Evolutionary conservation across 106 monocot genomes (phyloP).

Genomic region (Dioscorea alata): DNA sequence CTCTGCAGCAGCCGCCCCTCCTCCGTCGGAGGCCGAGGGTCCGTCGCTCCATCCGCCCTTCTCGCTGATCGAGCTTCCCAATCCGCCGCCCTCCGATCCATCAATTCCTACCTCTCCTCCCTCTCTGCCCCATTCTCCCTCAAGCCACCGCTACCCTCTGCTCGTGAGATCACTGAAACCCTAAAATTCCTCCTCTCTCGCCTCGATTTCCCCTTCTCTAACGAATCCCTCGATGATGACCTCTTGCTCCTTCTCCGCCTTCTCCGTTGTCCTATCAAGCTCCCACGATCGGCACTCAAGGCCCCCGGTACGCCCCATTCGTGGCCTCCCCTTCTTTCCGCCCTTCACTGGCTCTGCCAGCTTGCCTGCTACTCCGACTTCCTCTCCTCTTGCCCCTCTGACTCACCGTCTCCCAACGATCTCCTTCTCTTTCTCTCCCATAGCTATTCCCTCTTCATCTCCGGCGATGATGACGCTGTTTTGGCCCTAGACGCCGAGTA

Average conservation of each 20-base stretch:
- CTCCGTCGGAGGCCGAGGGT: constrained; percentile 34
- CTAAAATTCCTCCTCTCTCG: constrained; percentile 37
- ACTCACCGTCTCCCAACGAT: constrained; percentile 13
- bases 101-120: constrained; percentile 66
- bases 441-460: constrained; percentile 57
- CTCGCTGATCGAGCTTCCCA: constrained; percentile 33
- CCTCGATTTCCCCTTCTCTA: constrained; percentile 29
- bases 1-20: constrained; percentile 58
- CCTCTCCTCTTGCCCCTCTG: constrained; percentile 1
- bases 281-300: constrained; percentile 63
- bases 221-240: constrained; percentile 42
- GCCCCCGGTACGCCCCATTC: constrained; percentile 82
- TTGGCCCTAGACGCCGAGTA: constrained; percentile 53
- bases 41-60: constrained; percentile 14
- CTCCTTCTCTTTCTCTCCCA: constrained; percentile 28
- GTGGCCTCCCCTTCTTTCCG: constrained; percentile 67
- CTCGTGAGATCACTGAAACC: constrained; percentile 49
- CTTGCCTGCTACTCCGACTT: constrained; percentile 37
- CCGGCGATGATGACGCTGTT: constrained; percentile 59
- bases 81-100: constrained; percentile 35
- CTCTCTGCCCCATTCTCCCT: constrained; percentile 30
- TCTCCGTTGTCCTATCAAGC: constrained; percentile 59
- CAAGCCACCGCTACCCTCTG: constrained; percentile 53
- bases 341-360: constrained; percentile 72
- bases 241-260: constrained; percentile 33